These are phyloP conservation scores for Ophiostoma sp. DNA, from an alignment of 2,329 filamentous ascomycete genomes.

Conservation along the genomic window DNA sequence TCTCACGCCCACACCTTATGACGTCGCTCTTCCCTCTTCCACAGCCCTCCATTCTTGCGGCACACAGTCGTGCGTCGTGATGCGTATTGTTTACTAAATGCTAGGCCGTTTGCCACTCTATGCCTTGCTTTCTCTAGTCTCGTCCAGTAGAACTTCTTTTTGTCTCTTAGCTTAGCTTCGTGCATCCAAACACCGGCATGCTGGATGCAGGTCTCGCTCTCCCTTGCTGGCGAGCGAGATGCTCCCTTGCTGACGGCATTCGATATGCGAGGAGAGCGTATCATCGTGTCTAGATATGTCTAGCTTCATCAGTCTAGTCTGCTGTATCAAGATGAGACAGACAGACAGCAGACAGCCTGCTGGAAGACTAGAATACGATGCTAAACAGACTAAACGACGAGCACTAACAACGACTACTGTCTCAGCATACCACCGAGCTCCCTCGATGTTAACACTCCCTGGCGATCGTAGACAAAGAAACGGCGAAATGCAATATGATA, in stretches of 20 bases:
- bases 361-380: too few relatives aligned
- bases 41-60: background rate
- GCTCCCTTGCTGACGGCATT: slow-evolving; percentile 3
- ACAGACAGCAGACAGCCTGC: too few relatives aligned
- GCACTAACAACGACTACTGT: background rate
- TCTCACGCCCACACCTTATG: too few relatives aligned
- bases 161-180: too few relatives aligned
- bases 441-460: background rate
- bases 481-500: background rate
- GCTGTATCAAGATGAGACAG: slow-evolving; percentile 2
- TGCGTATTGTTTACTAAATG: background rate
- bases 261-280: background rate
- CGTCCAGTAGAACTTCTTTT: too few relatives aligned
- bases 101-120: background rate
- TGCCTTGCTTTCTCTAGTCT: background rate
- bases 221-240: background rate
- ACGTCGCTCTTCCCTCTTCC: too few relatives aligned
- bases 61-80: background rate
- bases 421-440: background rate
- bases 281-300: background rate
- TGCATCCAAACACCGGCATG: background rate
- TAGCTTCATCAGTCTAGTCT: background rate
- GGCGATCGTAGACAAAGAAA: slow-evolving; percentile 7
- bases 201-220: background rate
- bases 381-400: background rate